Evolutionary conservation across 208 protist genomes (phyloP), one percentile per base, ranked within the genome.

Genomic region (Wallacemonas sp.): DNA sequence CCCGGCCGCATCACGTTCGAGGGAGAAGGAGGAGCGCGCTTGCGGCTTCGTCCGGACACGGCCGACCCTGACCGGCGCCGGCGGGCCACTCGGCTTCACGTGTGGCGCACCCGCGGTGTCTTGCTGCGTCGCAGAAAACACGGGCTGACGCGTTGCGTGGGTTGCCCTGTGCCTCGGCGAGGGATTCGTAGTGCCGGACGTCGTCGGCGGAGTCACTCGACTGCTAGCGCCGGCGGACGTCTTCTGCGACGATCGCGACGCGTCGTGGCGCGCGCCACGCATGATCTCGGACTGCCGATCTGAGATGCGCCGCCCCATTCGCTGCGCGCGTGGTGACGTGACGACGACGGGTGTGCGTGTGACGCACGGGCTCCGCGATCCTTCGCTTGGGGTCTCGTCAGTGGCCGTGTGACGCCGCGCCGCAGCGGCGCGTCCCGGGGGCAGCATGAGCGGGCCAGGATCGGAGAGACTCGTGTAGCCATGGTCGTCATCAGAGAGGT

Each of bases 41-140:
- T 58, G 52, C 0, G 29, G 30, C n/a, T 58, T 58, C 11, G 52
- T 4, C 4, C 8, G 14, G 2, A 58, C 52, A n/a, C 52, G 52
- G n/a, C 32, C 38, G 12, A 58, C 52, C 52, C 38, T 58, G 30
- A 41, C 52, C 12, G 52, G 19, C 2, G 30, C 52, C 4, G 52
- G 52, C 17, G 38, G 52, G 5, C 17, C 19, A 19, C 21, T 14
- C 12, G 52, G 52, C 52, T 58, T 58, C 14, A 58, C 52, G 30
- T 30, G 17, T n/a, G 30, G 9, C 6, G 14, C 36, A 14, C 36
- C 36, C 9, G 14, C 36, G 36, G 36, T 41, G 36, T 6, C 36
- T 58, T 41, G 52, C 52, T 58, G 52, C 32, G 52, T 58, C 6
- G 52, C 8, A 6, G 52, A 58, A 24, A 58, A 58, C 16, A 58